Evolutionary conservation across 352 stramenopile species (phyloP).

Genomic region (Phytophthora brassicae): DNA sequence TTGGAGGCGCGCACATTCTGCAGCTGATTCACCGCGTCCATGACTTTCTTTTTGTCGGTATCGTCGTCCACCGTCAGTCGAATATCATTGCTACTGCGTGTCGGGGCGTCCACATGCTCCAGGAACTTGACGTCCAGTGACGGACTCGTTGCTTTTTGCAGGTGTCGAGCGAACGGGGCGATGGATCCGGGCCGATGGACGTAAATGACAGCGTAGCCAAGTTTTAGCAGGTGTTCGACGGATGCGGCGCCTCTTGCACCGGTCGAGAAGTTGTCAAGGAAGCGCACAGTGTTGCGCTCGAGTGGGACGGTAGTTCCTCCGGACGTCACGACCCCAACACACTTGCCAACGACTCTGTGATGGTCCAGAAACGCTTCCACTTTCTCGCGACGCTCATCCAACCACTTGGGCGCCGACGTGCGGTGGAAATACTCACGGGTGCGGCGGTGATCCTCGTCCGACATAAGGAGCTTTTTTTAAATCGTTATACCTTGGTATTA

Average conservation of each 20-base stretch:
- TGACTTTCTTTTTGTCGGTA: constrained; percentile 42
- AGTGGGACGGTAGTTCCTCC: constrained; percentile 95
- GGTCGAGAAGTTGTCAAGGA: constrained; percentile 98
- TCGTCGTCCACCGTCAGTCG: constrained; percentile 38
- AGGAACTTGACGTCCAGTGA: constrained; percentile 75
- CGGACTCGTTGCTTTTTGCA: constrained; percentile 55
- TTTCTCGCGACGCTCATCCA: constrained; percentile 35
- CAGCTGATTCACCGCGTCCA: constrained; percentile 59
- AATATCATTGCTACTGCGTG: constrained; percentile 27
- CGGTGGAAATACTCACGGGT: constrained; percentile 58
- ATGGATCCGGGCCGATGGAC: constrained; percentile 89
- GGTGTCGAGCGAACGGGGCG: constrained; percentile 80
- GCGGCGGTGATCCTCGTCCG: constrained; percentile 33
- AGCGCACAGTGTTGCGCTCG: constrained; percentile 95
- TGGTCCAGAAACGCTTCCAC: constrained; percentile 66
- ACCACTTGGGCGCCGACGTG: constrained; percentile 47
- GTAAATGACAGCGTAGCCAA: constrained; percentile 97
- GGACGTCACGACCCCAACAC: constrained; percentile 93
- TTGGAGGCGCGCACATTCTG: constrained; percentile 38
- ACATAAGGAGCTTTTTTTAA: constrained; percentile 1
- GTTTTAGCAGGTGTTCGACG: constrained; percentile 88
- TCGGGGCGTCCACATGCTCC: constrained; percentile 45
- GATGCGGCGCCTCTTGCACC: constrained; percentile 88
- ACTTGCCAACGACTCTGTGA: constrained; percentile 67
- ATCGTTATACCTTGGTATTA: too few species aligned